Conservation (phyloP, 2,329 filamentous ascomycete species). For the Magnaporthiopsis rhizophila region DNA sequence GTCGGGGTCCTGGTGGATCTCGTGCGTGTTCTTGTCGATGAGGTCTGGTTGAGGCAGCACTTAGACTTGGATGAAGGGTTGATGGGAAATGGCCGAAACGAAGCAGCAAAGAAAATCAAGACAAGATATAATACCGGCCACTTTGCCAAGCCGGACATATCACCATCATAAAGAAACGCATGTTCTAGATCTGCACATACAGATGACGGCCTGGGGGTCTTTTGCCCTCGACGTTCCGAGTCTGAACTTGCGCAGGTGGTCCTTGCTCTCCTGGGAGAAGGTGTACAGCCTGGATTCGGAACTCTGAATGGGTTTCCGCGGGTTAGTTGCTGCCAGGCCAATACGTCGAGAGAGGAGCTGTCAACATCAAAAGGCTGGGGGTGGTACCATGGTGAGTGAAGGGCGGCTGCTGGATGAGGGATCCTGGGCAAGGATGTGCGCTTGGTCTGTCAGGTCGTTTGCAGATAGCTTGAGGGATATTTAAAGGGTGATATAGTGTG, state of each 20-base stretch:
- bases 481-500: background rate
- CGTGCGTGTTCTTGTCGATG: conserved; percentile 84
- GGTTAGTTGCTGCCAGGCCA: background rate
- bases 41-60: conserved; percentile 37
- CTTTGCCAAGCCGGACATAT: background rate
- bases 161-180: background rate
- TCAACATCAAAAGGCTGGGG: background rate
- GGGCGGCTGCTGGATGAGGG: conserved; percentile 15
- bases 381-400: conserved; percentile 8
- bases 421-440: background rate
- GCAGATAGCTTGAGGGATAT: background rate
- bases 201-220: conserved; percentile 85
- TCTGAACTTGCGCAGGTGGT: conserved; percentile 89
- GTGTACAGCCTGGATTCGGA: conserved; percentile 88
- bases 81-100: background rate
- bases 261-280: conserved; percentile 84
- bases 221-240: conserved; percentile 81
- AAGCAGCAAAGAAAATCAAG: background rate
- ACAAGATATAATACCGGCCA: conserved; percentile 1
- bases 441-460: background rate
- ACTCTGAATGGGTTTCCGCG: conserved; percentile 28
- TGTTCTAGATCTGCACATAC: conserved; percentile 48
- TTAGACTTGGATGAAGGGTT: background rate
- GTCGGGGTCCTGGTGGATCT: conserved; percentile 78
- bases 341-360: background rate